Evolutionary conservation across 2,329 filamentous ascomycete genomes (phyloP).

Genomic region (Fusarium agapanthi): DNA sequence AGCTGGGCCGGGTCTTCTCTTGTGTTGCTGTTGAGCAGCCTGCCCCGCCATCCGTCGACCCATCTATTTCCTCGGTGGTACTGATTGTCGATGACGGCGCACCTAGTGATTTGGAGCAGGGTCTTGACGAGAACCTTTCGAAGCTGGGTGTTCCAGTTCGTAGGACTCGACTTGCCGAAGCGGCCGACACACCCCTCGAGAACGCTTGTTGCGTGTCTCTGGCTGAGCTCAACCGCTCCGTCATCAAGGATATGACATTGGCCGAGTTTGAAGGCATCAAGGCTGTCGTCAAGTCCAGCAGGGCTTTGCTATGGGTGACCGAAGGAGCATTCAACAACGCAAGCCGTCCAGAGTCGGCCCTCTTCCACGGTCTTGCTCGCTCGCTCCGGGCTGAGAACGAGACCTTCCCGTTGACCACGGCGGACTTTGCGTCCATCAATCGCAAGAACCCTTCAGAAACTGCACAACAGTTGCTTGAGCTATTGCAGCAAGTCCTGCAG

Average conservation of each 20-base stretch:
- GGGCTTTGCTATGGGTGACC: neutral
- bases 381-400: neutral
- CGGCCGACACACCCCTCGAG: neutral
- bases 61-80: neutral
- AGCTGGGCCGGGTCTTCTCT: neutral
- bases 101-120: neutral
- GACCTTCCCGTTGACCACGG: neutral
- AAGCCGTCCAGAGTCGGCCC: neutral
- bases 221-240: neutral
- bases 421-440: neutral
- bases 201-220: neutral
- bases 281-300: neutral
- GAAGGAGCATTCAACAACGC: neutral
- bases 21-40: neutral
- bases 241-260: neutral
- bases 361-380: neutral
- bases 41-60: neutral
- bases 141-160: neutral
- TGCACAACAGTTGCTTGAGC: neutral
- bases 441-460: neutral
- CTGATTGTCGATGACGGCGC: neutral
- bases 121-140: neutral
- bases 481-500: neutral
- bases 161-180: neutral
- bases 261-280: neutral